phyloP scores from a whole-genome alignment of 495 filamentous ascomycete genomes.

The Penicillium cinerascens region DNA sequence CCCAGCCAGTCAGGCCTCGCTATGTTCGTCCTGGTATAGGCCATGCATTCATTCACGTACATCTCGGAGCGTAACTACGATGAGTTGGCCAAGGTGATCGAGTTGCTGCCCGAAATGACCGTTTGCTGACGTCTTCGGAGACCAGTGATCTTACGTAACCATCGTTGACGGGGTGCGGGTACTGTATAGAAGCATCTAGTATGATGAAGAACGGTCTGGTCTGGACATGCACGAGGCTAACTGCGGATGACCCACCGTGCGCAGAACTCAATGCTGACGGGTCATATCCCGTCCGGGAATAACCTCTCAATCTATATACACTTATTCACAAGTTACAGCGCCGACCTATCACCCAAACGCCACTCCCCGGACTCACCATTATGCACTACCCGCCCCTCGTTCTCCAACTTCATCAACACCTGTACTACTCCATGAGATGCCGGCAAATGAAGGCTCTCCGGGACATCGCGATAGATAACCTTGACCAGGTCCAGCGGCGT shows the following conservation, averaged over 20 bases:
- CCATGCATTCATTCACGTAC: not conserved
- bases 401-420: constrained; percentile 66
- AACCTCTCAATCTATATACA: not conserved
- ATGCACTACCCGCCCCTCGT: constrained; percentile 58
- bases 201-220: not conserved
- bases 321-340: constrained; percentile 28
- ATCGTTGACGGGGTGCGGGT: not conserved
- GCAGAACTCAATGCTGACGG: not conserved
- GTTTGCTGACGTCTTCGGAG: constrained; percentile 13
- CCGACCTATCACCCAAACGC: constrained; percentile 42
- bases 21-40: not conserved
- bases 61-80: too few relatives aligned
- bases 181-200: not conserved
- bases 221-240: not conserved
- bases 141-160: constrained; percentile 1
- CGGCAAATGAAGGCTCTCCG: constrained; percentile 68
- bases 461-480: constrained; percentile 75
- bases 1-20: constrained; percentile 3
- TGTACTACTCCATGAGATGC: constrained; percentile 66
- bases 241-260: not conserved
- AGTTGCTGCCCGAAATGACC: constrained; percentile 11
- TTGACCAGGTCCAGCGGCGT: constrained; percentile 79
- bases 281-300: too few relatives aligned
- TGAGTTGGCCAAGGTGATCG: too few relatives aligned
- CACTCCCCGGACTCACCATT: constrained; percentile 49